Conservation (phyloP, 148 eudicot genomes). For the Rhododendron simsii region DNA sequence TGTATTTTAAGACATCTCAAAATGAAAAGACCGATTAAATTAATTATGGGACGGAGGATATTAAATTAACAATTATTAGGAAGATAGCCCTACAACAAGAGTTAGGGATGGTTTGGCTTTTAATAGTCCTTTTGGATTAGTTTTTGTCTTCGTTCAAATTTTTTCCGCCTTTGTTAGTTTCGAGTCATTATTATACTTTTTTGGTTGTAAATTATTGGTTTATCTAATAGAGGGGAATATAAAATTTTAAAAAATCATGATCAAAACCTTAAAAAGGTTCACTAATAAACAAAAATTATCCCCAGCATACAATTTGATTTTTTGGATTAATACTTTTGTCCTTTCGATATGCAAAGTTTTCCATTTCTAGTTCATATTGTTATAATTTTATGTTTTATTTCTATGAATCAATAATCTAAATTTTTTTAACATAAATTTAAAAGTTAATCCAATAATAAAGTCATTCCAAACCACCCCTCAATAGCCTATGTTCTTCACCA, state of each 20-base stretch:
- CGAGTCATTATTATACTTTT: no score
- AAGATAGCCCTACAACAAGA: neutral
- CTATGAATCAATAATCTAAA: no score
- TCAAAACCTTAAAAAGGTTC: neutral
- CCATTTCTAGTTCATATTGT: neutral
- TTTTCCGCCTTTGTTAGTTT: no score
- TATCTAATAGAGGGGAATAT: neutral
- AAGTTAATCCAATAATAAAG: neutral
- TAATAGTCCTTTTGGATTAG: neutral
- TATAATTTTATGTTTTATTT: no score
- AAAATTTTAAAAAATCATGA: no score
- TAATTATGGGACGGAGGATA: neutral
- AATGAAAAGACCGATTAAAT: neutral
- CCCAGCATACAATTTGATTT: no score
- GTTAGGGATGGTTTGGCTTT: neutral
- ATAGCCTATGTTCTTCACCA: neutral
- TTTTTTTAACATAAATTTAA: neutral
- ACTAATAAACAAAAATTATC: neutral
- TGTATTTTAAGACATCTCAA: neutral
- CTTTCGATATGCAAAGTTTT: neutral
- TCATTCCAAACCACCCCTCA: neutral
- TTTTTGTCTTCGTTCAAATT: neutral
- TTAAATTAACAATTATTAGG: neutral
- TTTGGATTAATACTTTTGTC: neutral
- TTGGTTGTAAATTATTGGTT: neutral